phyloP scores from a whole-genome alignment of 2,329 filamentous ascomycete genomes.

The Colletotrichum sp. region DNA sequence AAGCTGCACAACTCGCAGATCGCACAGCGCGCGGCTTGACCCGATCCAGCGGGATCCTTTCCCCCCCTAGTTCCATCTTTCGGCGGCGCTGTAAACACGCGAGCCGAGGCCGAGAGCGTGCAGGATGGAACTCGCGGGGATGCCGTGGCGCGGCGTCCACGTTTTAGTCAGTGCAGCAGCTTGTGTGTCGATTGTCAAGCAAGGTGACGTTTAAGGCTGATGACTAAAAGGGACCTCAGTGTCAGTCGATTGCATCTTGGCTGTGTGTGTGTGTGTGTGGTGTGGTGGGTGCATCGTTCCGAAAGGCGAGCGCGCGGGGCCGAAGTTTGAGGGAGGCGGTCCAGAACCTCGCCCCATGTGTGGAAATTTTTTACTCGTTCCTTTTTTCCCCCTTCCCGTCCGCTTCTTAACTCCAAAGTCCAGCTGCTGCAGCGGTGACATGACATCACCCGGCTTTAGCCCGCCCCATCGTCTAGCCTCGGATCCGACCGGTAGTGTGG shows the following conservation, averaged over 20 bases:
- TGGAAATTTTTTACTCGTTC: background rate
- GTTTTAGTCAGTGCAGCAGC: background rate
- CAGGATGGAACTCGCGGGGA: background rate
- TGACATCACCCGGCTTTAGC: slow-evolving; percentile 8
- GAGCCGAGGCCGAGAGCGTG: background rate
- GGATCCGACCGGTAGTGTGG: background rate
- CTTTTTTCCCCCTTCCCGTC: background rate
- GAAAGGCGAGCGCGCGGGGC: background rate
- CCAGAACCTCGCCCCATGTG: background rate
- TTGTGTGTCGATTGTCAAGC: background rate
- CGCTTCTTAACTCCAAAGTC: background rate
- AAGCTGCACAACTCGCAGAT: background rate
- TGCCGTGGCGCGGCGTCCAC: background rate
- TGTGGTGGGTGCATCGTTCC: background rate
- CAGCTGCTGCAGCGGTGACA: background rate
- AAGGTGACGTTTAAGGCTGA: slow-evolving; percentile 22
- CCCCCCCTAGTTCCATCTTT: background rate
- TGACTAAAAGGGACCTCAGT: background rate
- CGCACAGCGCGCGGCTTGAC: background rate
- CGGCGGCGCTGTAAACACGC: background rate
- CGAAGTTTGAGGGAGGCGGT: background rate
- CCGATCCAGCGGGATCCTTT: background rate
- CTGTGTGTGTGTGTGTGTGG: background rate
- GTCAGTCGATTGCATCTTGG: background rate
- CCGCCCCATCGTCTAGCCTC: background rate